Evolutionary conservation across 2,329 filamentous ascomycete genomes (phyloP).

Genomic region (Fusarium cyanostomum): DNA sequence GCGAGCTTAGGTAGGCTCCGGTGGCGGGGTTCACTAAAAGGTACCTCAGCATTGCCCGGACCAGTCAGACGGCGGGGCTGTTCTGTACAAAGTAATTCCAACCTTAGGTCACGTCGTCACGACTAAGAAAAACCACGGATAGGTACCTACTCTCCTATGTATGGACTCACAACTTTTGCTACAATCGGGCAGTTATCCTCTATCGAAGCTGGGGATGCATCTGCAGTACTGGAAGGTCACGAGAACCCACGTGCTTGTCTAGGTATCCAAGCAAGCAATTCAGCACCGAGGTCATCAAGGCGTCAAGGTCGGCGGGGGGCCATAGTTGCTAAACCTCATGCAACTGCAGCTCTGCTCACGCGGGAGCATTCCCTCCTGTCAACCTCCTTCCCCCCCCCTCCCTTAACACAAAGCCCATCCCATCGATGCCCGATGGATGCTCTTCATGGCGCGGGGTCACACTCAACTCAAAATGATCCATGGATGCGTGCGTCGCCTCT

Average conservation of each 20-base stretch:
- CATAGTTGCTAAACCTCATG: conserved; percentile 12
- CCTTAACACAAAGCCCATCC: background rate
- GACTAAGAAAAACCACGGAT: background rate
- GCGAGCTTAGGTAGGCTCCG: conserved; percentile 4
- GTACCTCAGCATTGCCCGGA: conserved; percentile 9
- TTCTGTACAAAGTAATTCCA: conserved; percentile 18
- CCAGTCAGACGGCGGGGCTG: conserved; percentile 20
- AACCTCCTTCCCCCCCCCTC: conserved; percentile 12
- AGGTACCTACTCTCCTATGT: background rate
- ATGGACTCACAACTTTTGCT: background rate
- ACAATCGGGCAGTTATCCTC: background rate
- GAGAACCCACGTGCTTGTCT: background rate
- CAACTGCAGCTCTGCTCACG: conserved; percentile 24
- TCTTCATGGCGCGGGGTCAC: conserved; percentile 12
- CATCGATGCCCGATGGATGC: conserved; percentile 7
- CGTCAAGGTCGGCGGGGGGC: conserved; percentile 15
- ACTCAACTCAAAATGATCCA: conserved; percentile 2
- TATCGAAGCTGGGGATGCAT: background rate
- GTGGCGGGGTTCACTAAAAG: conserved; percentile 1
- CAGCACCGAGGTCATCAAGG: conserved; percentile 10
- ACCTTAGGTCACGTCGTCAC: background rate
- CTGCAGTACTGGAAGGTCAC: background rate
- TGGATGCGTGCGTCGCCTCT: conserved; percentile 27
- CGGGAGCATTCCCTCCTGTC: conserved; percentile 15
- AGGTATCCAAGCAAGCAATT: background rate